A percentile compares a stretch with the other conserved stretches of the same genome.
phyloP scores from a whole-genome alignment of 1,139 yeast species.

The Saccharomycopsis phalli region DNA sequence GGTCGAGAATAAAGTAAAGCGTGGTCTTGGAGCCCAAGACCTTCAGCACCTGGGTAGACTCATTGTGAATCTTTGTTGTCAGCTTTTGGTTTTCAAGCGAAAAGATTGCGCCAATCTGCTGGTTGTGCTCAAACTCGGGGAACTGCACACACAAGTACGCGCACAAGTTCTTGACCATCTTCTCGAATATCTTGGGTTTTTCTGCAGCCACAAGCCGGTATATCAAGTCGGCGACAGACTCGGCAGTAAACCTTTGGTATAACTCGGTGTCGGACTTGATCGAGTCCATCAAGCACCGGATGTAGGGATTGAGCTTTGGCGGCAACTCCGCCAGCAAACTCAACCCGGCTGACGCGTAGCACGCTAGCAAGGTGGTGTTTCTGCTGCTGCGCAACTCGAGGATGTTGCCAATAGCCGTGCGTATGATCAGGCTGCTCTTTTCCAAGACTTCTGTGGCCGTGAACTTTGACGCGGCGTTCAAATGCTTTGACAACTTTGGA shows the following conservation, averaged over 20 bases:
- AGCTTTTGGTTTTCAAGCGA: slow-evolving; percentile 44
- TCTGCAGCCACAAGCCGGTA: slow-evolving; percentile 44
- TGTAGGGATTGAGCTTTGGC: slow-evolving; percentile 77
- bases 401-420: slow-evolving; percentile 64
- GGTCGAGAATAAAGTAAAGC: slow-evolving; percentile 24
- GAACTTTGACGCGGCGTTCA: slow-evolving; percentile 69
- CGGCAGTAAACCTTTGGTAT: slow-evolving; percentile 66
- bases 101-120: slow-evolving; percentile 57
- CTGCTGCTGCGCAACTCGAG: slow-evolving; percentile 45
- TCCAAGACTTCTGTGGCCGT: slow-evolving; percentile 66
- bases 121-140: slow-evolving; percentile 78
- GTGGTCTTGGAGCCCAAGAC: slow-evolving; percentile 19
- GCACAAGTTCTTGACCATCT: slow-evolving; percentile 81
- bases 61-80: slow-evolving; percentile 15
- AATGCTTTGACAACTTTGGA: slow-evolving; percentile 50
- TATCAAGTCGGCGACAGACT: slow-evolving; percentile 58
- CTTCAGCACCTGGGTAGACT: slow-evolving; percentile 11
- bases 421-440: slow-evolving; percentile 66
- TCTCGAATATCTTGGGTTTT: slow-evolving; percentile 72
- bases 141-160: slow-evolving; percentile 95
- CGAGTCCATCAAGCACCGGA: slow-evolving; percentile 88
- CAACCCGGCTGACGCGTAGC: slow-evolving; percentile 67
- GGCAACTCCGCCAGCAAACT: slow-evolving; percentile 58
- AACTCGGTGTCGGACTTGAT: slow-evolving; percentile 65
- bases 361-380: slow-evolving; percentile 57